Percentiles rank a stretch among this genome's conserved stretches.
Evolutionary conservation across 1,139 yeast genomes (phyloP).

Genomic region (Meyerozyma smithsonii): DNA sequence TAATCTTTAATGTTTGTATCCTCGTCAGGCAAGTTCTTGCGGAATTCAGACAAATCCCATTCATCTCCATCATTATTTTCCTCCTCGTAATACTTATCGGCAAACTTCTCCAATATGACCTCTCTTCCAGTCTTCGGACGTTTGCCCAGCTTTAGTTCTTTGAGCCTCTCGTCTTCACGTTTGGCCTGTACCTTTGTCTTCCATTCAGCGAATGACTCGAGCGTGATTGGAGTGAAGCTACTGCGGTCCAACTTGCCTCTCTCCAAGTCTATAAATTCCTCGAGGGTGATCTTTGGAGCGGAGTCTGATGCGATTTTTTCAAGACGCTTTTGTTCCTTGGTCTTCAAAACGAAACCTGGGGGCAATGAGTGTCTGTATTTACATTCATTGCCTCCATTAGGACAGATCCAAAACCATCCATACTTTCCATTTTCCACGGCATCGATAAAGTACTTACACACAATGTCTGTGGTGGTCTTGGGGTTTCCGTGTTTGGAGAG

Average conservation of each 20-base stretch:
- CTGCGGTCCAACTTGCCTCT: slow-evolving; percentile 77
- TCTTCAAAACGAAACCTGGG: slow-evolving; percentile 92
- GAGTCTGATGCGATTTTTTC: slow-evolving; percentile 83
- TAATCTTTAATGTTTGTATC: slow-evolving; percentile 47
- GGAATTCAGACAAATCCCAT: slow-evolving; percentile 69
- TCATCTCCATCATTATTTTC: slow-evolving; percentile 51
- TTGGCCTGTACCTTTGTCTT: slow-evolving; percentile 62
- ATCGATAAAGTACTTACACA: slow-evolving; percentile 90
- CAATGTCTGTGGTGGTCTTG: slow-evolving; percentile 89
- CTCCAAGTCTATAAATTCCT: slow-evolving; percentile 93
- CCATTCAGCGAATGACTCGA: slow-evolving; percentile 82
- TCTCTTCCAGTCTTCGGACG: slow-evolving; percentile 72
- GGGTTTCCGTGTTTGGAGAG: slow-evolving; percentile 91
- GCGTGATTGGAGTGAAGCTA: slow-evolving; percentile 82
- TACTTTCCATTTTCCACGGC: slow-evolving; percentile 97
- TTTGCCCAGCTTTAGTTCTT: slow-evolving; percentile 44
- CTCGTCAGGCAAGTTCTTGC: slow-evolving; percentile 37
- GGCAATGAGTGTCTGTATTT: slow-evolving; percentile 96
- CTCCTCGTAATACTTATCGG: slow-evolving; percentile 56
- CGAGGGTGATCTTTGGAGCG: slow-evolving; percentile 88
- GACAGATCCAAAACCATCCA: slow-evolving; percentile 99
- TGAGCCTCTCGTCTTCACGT: slow-evolving; percentile 56
- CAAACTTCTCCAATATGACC: slow-evolving; percentile 67
- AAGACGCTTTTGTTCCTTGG: slow-evolving; percentile 89
- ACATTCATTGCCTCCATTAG: slow-evolving; percentile 89